phyloP scores from a whole-genome alignment of 495 filamentous ascomycete species.

The Trichoderma reesei region DNA sequence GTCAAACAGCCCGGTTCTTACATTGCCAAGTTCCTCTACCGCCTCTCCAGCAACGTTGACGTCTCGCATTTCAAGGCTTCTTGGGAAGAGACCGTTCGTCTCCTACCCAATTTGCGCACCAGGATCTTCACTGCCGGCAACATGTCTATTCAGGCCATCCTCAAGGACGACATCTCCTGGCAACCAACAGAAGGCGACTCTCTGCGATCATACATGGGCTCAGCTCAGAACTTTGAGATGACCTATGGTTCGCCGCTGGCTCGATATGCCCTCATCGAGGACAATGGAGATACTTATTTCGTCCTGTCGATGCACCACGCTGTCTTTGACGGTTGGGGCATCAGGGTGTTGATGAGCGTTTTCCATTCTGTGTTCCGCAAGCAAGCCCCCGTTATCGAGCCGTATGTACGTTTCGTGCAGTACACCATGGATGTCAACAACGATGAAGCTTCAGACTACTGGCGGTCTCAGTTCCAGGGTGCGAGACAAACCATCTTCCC shows the following conservation, averaged over 20 bases:
- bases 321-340: constrained; percentile 5
- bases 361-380: constrained; percentile 9
- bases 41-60: not conserved
- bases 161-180: constrained; percentile 3
- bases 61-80: constrained; percentile 4
- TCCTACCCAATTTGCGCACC: not conserved
- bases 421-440: constrained; percentile 2
- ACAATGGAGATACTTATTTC: constrained; percentile 23
- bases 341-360: not conserved
- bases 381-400: not conserved
- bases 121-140: not conserved
- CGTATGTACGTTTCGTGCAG: constrained; percentile 2
- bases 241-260: constrained; percentile 16
- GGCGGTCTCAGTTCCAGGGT: not conserved
- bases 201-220: not conserved
- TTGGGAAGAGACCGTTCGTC: not conserved
- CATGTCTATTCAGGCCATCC: not conserved
- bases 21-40: constrained; percentile 3
- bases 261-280: constrained; percentile 18
- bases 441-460: not conserved
- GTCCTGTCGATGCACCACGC: constrained; percentile 34
- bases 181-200: not conserved
- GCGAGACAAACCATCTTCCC: constrained; percentile 1
- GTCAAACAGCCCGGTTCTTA: constrained; percentile 8
- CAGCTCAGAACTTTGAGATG: constrained; percentile 2